These are phyloP conservation scores for Phialophora tarda DNA, from an alignment of 2,329 filamentous ascomycete species.

Conservation along the genomic window DNA sequence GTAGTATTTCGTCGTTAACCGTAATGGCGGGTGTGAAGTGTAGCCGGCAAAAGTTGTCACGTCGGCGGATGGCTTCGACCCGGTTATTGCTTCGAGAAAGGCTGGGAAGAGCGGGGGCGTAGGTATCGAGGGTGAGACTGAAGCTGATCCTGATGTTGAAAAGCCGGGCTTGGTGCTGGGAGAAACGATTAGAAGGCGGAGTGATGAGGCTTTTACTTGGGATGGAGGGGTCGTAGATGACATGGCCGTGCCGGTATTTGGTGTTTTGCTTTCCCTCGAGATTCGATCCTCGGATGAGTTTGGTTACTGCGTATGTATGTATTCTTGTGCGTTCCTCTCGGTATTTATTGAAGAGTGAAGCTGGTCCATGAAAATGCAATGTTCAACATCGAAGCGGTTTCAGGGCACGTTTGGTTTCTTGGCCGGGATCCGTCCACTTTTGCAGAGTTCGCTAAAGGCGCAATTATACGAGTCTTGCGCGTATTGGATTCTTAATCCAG, in stretches of 20 bases:
- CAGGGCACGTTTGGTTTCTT: not conserved
- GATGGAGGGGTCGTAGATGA: slow-evolving; percentile 3
- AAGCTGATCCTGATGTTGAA: slow-evolving; percentile 5
- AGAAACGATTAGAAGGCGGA: slow-evolving; percentile 38
- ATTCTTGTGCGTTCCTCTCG: not conserved
- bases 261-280: not conserved
- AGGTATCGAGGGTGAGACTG: slow-evolving; percentile 12
- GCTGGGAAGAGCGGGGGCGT: slow-evolving; percentile 32
- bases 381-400: not conserved
- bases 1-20: slow-evolving; percentile 53
- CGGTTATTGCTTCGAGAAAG: slow-evolving; percentile 36
- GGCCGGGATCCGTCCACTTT: no score
- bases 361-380: not conserved
- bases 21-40: slow-evolving; percentile 52
- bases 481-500: not conserved
- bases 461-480: not conserved
- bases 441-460: not conserved
- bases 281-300: not conserved
- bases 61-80: slow-evolving; percentile 30
- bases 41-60: slow-evolving; percentile 51
- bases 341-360: not conserved
- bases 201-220: slow-evolving; percentile 28
- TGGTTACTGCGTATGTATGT: not conserved
- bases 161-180: not conserved
- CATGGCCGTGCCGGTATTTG: not conserved